Evolutionary conservation across 2,329 filamentous ascomycete genomes (phyloP), one percentile per base, ranked within the genome.

Genomic region (Fusarium buharicum): DNA sequence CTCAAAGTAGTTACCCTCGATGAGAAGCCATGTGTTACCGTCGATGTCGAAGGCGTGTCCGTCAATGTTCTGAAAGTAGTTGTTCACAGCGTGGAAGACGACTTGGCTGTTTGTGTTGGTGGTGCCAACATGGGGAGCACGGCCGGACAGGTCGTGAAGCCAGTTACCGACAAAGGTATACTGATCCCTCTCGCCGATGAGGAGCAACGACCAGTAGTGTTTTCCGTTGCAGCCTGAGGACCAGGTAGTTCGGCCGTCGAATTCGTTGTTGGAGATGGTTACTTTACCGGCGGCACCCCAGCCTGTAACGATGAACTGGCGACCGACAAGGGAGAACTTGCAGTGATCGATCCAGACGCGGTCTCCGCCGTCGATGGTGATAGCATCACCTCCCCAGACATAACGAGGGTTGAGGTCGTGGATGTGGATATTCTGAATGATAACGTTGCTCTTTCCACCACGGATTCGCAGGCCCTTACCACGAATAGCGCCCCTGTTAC

Each of bases 161-260:
- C 85, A 86, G 78, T 87, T 87, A 52, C 78, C 77, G 74, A 84
- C 82, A 68, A 86, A 68, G 56, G 84, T 87, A 68, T 65, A 57
- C 44, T 43, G 55, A 17, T 59, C 58, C 37, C 50, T 43, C 34
- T 47, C 39, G 9, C 85, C 85, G 36, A 78, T 79, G 48, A 87
- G 77, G 73, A 84, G 84, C 59, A 86, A 73, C 18, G 74, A 78
- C 82, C 84, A 87, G 79, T 87, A 86, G 73, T 86, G 83, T 71
- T 84, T 78, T 28, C 77, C 78, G 66, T 87, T 78, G 73, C 85
- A 87, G 17, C 80, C 82, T 2, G 85, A 80, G 14, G 83, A 86
- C 75, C 78, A 87, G 13, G 74, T 68, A 20, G 79, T 79, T 10
- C 68, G 66, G 50, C 85, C 85, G 69, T 87, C 80, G 68, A 88